These are phyloP conservation scores for Nakazawaea ernobii DNA, from an alignment of 805 yeast genomes.

Conservation along the genomic window DNA sequence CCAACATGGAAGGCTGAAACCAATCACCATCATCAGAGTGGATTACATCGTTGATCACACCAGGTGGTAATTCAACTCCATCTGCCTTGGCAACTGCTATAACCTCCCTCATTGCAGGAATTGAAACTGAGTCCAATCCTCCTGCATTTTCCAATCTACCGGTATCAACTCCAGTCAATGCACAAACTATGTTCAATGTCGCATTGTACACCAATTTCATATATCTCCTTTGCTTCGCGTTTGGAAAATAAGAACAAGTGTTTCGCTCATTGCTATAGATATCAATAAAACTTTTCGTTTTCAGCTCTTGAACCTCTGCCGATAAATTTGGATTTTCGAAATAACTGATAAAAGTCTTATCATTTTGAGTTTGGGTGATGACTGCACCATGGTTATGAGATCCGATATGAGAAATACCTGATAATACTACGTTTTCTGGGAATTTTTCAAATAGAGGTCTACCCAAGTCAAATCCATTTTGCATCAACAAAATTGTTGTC, in stretches of 20 bases:
- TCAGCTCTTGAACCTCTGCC: constrained; percentile 24
- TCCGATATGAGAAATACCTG: constrained; percentile 62
- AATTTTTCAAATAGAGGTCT: constrained; percentile 45
- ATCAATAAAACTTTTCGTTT: constrained; percentile 37
- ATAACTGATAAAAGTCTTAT: constrained; percentile 45
- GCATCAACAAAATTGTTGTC: constrained; percentile 52
- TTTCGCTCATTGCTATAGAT: constrained; percentile 42
- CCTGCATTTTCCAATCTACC: constrained; percentile 45
- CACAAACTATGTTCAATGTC: constrained; percentile 55
- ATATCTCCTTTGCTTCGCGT: constrained; percentile 54
- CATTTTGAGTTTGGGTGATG: constrained; percentile 46
- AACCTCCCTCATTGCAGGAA: constrained; percentile 68
- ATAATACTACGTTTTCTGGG: constrained; percentile 46
- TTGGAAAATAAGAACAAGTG: constrained; percentile 31
- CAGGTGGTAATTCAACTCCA: constrained; percentile 48
- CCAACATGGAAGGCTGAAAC: constrained; percentile 70
- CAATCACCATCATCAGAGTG: constrained; percentile 54
- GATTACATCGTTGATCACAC: constrained; percentile 41
- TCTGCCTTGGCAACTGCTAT: constrained; percentile 63
- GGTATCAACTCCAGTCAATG: constrained; percentile 54
- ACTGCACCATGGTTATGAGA: constrained; percentile 47
- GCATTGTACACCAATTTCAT: constrained; percentile 67
- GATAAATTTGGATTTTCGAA: constrained; percentile 36
- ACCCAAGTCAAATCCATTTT: constrained; percentile 64
- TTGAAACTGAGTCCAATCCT: constrained; percentile 31